Conservation (phyloP, 2,329 filamentous ascomycete species). For the Huntiella omanensis region DNA sequence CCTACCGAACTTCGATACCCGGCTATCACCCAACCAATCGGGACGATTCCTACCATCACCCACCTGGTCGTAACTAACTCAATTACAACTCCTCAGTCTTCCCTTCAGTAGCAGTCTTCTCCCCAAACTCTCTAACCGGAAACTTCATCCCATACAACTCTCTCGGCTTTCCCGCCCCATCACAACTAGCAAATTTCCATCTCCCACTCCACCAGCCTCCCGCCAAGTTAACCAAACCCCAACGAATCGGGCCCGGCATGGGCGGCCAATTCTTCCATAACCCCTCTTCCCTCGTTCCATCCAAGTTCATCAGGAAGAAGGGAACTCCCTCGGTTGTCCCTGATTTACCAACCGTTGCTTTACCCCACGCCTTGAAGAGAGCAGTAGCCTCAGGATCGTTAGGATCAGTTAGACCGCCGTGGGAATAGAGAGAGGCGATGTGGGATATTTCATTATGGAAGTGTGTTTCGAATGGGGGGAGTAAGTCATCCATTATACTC, state of each 20-base stretch:
- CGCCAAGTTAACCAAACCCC: conserved; percentile 39
- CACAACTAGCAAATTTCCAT: conserved; percentile 50
- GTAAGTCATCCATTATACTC: conserved; percentile 31
- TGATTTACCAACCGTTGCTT: conserved; percentile 43
- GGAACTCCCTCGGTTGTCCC: conserved; percentile 40
- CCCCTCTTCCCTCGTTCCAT: conserved; percentile 38
- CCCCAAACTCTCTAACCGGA: background rate
- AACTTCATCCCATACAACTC: conserved; percentile 27
- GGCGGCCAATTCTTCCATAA: conserved; percentile 45
- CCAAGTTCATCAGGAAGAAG: conserved; percentile 46
- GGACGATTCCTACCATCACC: too few species aligned
- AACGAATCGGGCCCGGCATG: conserved; percentile 40
- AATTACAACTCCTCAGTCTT: background rate
- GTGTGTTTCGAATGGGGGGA: conserved; percentile 30
- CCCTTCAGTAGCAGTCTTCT: background rate
- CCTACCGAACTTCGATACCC: too few species aligned
- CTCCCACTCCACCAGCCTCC: conserved; percentile 35
- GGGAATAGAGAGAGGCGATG: conserved; percentile 29
- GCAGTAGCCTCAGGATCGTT: conserved; percentile 26
- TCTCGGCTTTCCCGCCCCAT: conserved; percentile 31
- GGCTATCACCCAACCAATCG: too few species aligned
- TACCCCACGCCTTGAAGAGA: conserved; percentile 42
- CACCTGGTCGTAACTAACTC: background rate
- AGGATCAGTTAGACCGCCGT: conserved; percentile 31
- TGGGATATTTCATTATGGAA: conserved; percentile 36